Evolutionary conservation across 106 monocot species (phyloP), one percentile per base, ranked within the genome.

Genomic region (Dactylorhiza incarnata): DNA sequence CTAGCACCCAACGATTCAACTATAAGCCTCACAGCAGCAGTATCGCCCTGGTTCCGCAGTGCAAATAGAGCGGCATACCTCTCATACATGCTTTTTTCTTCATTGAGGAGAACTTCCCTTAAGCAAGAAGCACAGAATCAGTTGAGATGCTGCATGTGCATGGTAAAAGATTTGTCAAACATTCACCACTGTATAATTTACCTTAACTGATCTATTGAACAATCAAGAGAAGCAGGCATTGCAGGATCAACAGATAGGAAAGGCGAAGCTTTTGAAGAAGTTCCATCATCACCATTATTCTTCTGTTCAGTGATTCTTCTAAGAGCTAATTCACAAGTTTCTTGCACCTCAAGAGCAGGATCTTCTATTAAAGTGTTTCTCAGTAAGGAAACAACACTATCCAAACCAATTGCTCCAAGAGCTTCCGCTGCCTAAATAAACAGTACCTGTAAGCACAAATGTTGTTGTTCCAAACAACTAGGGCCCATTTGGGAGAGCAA

Each of bases 231-330:
- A 74, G 90, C 74, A 65, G 95, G 92, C 74, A 78, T 79, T 7
- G 95, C 95, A 73, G 95, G 95, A 90, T 95, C 95, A 80, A 92
- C 92, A 49, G 95, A 90, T 17, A 90, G 59, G 83, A 92, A 95
- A 71, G 88, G 90, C 80, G 90, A 90, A 13, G 19, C 26, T 49
- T 74, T 73, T 24, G 37, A 3, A 68, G 48, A 23, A 20, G 45
- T 24, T 10, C 66, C 82, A 75, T 85, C 83, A 11, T 10, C 59
- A 81, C 49, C 82, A 9, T 7, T 81, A 11, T 78, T 82, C 14
- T 87, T 87, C 74, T 89, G 83, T 65, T 88, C 90, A 52, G 72
- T 76, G 25, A 90, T 92, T 20, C 95, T 86, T 76, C 82, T 88
- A 53, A 95, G 85, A 66, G 95, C 95, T 74, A 95, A 71, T 82